Evolutionary conservation across 192 early-diverging fungal genomes (phyloP), one percentile per base, ranked within the genome.

Genomic region (Coemansia furcata): DNA sequence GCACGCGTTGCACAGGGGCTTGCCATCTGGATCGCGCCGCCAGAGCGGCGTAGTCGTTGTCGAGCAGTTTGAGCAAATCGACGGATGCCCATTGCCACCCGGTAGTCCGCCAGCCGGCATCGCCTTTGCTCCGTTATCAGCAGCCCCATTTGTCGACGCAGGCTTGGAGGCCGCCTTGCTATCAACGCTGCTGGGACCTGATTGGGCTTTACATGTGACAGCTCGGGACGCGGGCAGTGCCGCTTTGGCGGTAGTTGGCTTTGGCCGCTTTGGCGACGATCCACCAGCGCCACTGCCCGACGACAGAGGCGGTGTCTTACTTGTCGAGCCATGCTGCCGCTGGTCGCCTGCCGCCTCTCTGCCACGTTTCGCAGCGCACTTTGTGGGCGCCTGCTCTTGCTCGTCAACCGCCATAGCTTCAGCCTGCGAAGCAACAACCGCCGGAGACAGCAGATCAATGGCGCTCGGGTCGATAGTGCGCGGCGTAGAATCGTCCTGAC

Each of bases 1-100:
- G 68, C 98, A 99, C 1, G 98, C 98, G 68, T 99, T 99, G 73
- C 98, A 99, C 38, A 99, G 86, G 1, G 94, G 89, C 43, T 92
- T 89, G 35, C 97, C 97, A 52, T 91, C 87, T 6, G 91, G 90
- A 64, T 96, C 89, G 7, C 96, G 83, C 1, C 98, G 89, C 98
- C 98, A 99, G 14, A 99, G 87, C 1, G 95, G 90, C 1, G 98
- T 99, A 1, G 89, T 95, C 9, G 89, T 94, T 2, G 94, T 96
- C 7, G 72, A 64, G 77, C 96, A 98, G 83, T 98, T 95, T 23
- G 79, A 82, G 69, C 95, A 96, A 11, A 75, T 55, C 23, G 71
- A 69, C 3, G 74, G 60, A n/a, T 63, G 68, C 0, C 73, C 71
- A 42, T 72, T 78, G 49, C 66, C 32, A 57, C 57, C 46, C 43